Evolutionary conservation across 345 rosid genomes (phyloP).

Genomic region (Balakata baccata): DNA sequence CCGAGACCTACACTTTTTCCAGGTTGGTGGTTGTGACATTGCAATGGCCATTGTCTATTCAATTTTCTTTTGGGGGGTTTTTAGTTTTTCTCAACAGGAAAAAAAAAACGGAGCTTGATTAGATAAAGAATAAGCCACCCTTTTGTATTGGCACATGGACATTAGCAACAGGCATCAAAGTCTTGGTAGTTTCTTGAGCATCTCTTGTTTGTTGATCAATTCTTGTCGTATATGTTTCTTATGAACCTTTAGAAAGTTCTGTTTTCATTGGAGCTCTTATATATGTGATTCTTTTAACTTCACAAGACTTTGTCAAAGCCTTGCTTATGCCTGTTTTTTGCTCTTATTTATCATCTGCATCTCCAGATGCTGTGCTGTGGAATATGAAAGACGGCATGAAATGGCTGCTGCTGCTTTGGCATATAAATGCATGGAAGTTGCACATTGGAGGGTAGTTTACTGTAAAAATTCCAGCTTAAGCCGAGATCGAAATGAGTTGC

Average conservation of each 20-base stretch:
- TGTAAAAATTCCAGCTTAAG: slow-evolving; percentile 40
- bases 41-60: too few species aligned
- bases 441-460: slow-evolving; percentile 59
- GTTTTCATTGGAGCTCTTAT: not conserved
- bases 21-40: too few species aligned
- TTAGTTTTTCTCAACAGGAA: too few species aligned
- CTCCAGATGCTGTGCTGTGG: slow-evolving; percentile 65
- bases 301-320: not conserved
- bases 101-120: too few species aligned
- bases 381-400: slow-evolving; percentile 54
- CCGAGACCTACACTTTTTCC: too few species aligned
- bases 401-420: slow-evolving; percentile 82
- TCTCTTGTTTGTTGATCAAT: too few species aligned
- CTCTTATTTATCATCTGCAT: slow-evolving; percentile 19
- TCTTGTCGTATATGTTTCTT: too few species aligned
- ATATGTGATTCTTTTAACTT: not conserved
- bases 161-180: too few species aligned
- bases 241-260: not conserved
- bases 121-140: too few species aligned
- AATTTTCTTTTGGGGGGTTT: too few species aligned
- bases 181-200: too few species aligned
- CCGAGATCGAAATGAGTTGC: slow-evolving; percentile 56
- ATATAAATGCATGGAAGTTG: slow-evolving; percentile 82
- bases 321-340: not conserved
- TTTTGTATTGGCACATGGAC: too few species aligned